Evolutionary conservation across 257 asterid genomes (phyloP).

Genomic region (Solanum boliviense): DNA sequence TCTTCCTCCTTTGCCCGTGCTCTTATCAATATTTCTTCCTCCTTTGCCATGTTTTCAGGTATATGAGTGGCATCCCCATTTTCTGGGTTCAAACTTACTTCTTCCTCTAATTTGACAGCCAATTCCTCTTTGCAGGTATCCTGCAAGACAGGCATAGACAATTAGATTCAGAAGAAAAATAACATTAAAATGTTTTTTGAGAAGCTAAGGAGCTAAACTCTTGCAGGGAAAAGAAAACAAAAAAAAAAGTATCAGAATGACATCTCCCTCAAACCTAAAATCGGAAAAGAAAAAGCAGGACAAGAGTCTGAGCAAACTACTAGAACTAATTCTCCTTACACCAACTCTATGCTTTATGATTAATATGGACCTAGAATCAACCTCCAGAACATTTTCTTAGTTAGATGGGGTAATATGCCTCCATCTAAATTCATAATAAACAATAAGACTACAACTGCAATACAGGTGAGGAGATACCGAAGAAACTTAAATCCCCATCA

Average conservation of each 20-base stretch:
- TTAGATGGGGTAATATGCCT: background rate
- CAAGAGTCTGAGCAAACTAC: background rate
- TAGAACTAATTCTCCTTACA: background rate
- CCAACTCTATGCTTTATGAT: background rate
- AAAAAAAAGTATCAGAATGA: background rate
- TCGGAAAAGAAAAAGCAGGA: background rate
- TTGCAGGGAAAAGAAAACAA: background rate
- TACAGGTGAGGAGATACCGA: background rate
- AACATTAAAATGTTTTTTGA: background rate
- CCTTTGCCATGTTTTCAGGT: conserved; percentile 44
- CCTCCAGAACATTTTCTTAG: background rate
- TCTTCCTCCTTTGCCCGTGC: conserved; percentile 49
- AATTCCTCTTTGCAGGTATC: conserved; percentile 40
- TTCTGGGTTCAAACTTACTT: conserved; percentile 14
- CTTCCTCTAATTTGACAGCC: conserved; percentile 28
- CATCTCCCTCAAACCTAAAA: background rate
- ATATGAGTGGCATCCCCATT: conserved; percentile 27
- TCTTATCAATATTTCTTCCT: conserved; percentile 43
- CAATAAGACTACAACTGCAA: background rate
- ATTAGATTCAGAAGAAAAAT: background rate
- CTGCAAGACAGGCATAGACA: conserved; percentile 13
- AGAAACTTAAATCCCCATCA: background rate
- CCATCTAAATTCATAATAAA: background rate
- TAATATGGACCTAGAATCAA: background rate
- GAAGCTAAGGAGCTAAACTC: background rate